phyloP scores from a whole-genome alignment of 2,329 filamentous ascomycete species.

The Mariannaea elegans region DNA sequence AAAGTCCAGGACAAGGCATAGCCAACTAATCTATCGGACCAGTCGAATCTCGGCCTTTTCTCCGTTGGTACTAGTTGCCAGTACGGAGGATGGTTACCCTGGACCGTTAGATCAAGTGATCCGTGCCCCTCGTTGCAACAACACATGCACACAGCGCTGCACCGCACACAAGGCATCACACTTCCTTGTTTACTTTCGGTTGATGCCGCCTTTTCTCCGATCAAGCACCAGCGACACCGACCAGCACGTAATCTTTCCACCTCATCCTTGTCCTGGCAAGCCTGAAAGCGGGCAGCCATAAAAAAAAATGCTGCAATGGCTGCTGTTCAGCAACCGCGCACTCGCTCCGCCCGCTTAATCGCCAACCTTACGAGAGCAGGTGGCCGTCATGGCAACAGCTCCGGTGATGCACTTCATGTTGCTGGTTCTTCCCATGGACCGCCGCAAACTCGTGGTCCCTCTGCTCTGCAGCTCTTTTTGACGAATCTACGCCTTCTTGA shows the following conservation, averaged over 20 bases:
- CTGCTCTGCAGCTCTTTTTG: constrained; percentile 65
- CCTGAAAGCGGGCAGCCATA: not conserved
- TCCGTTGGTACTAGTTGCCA: not conserved
- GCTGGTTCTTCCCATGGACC: constrained; percentile 1
- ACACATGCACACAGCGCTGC: too few relatives aligned
- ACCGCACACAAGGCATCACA: not conserved
- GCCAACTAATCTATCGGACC: too few relatives aligned
- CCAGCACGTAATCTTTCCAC: not conserved
- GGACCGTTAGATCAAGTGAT: too few relatives aligned
- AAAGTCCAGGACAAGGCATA: too few relatives aligned
- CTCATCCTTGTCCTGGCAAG: not conserved
- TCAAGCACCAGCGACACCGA: not conserved
- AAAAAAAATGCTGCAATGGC: constrained; percentile 36
- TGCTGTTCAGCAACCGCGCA: constrained; percentile 37
- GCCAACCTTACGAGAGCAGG: constrained; percentile 35
- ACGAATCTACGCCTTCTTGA: constrained; percentile 86
- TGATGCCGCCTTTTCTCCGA: constrained; percentile 2
- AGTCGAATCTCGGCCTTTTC: not conserved
- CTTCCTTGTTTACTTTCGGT: constrained; percentile 6
- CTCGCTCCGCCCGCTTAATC: constrained; percentile 40
- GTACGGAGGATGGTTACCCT: too few relatives aligned
- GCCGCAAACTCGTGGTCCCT: constrained; percentile 23
- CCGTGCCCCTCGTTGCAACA: too few relatives aligned
- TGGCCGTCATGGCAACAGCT: constrained; percentile 19
- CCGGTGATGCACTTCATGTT: constrained; percentile 10